Evolutionary conservation across 148 eudicot species (phyloP).

Genomic region (Beta vulgaris): DNA sequence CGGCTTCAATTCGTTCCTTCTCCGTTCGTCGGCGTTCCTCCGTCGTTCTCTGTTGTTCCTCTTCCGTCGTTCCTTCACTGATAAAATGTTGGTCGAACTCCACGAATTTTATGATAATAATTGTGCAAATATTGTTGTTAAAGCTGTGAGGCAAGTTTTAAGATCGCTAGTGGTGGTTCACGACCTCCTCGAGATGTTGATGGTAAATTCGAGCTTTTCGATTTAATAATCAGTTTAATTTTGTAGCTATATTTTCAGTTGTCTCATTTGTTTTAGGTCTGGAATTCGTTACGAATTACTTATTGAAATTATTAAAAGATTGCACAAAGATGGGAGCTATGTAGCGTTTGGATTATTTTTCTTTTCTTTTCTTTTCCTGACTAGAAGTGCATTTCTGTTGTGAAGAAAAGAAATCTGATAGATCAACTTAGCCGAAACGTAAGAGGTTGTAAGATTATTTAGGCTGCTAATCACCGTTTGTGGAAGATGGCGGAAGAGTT

Average conservation of each 20-base stretch:
- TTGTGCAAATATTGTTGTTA: no score
- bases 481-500: no score
- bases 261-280: not conserved
- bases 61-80: no score
- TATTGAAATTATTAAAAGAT: not conserved
- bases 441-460: no score
- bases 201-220: slow-evolving; percentile 38
- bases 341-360: not conserved
- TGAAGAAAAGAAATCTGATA: not conserved
- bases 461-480: no score
- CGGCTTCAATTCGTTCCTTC: no score
- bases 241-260: not conserved
- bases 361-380: not conserved
- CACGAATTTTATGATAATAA: no score
- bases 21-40: no score
- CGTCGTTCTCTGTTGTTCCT: no score
- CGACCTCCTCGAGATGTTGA: slow-evolving; percentile 90
- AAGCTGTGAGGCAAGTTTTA: no score
- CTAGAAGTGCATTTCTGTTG: not conserved
- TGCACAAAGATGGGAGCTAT: not conserved
- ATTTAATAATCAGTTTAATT: not conserved
- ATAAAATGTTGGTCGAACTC: no score
- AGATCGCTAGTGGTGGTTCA: slow-evolving; percentile 57
- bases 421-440: not conserved
- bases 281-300: not conserved